Conservation (phyloP, 1,139 yeast species). For the Sugiyamaella xylanicola region DNA sequence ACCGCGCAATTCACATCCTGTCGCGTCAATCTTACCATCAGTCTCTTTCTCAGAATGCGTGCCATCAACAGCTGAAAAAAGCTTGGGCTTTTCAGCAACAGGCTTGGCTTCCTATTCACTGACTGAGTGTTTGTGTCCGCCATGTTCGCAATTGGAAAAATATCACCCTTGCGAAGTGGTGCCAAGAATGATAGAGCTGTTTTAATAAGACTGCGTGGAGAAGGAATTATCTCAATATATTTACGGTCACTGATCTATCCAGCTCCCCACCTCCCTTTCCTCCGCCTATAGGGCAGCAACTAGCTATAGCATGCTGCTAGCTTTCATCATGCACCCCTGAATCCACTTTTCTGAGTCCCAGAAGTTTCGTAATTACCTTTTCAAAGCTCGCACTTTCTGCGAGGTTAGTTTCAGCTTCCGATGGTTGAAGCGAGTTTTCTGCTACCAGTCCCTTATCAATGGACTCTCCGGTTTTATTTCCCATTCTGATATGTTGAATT, state of each 20-base stretch:
- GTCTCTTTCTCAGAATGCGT: slow-evolving; percentile 8
- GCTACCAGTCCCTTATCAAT: not conserved
- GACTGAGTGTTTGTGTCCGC: not conserved
- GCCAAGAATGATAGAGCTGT: not conserved
- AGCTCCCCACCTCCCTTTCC: not conserved
- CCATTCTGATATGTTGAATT: not conserved
- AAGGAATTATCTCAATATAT: not conserved
- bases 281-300: not conserved
- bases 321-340: slow-evolving; percentile 8
- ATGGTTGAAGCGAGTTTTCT: not conserved
- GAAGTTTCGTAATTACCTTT: not conserved
- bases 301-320: not conserved
- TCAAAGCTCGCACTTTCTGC: not conserved
- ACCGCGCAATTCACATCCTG: not conserved
- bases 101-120: slow-evolving; percentile 2
- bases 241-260: not conserved
- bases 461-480: not conserved
- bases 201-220: not conserved
- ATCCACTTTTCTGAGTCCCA: not conserved
- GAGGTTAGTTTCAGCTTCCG: not conserved
- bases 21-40: slow-evolving; percentile 4
- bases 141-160: not conserved
- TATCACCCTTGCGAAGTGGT: not conserved
- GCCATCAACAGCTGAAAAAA: slow-evolving; percentile 13
- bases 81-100: slow-evolving; percentile 5